Base-by-base conservation (phyloP, 805 yeast genomes). In the Candida patagonica region DNA sequence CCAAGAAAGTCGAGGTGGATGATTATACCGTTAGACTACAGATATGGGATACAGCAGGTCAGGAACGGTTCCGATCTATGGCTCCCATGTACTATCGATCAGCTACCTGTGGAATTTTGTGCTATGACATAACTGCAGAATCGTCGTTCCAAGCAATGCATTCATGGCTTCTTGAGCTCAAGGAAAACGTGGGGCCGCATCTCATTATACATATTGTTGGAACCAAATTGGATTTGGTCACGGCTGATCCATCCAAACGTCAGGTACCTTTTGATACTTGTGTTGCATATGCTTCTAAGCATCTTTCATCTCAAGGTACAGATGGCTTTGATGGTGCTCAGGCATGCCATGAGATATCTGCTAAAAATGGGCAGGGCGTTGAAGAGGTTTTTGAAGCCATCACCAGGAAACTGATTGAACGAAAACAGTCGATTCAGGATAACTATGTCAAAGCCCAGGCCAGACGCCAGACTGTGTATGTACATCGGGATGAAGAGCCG, bases 1-100 rank as follows among this genome's bases (percentile, higher is more conserved):
- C 61, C 27, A 57, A 57, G 37, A 56, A 56, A 40, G 57, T 57
- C 32, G 42, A 44, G 33, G 49, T 58, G n/a, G 60, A 56, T 45
- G 62, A 54, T 34, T 53, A 47, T 33, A 49, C 51, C 19, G 58
- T 57, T 24, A 47, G 62, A 30, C 59, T 78, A 27, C 85, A 78
- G 55, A 68, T 78, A 7, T 78, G 96, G 96, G 96, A 87, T 60
- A 87, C 96, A 30, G 96, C 96, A 1, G 96, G 96, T n/a, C 96
- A 87, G 66, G 96, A 87, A 61, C 72, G 96, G 56, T 87, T 87
- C 67, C 76, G 95, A 66, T 85, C 95, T 30, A 87, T 87, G 65
- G 88, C 62, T 2, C 62, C 62, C n/a, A 57, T 57, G 56, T 57
- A 57, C 44, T 57, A 57, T 63, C 76, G 62, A 23, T 52, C 58